A percentile compares a stretch with the other conserved stretches of the same genome.
phyloP scores from a whole-genome alignment of 139 green algal genomes.

The Eudorina sp. region DNA sequence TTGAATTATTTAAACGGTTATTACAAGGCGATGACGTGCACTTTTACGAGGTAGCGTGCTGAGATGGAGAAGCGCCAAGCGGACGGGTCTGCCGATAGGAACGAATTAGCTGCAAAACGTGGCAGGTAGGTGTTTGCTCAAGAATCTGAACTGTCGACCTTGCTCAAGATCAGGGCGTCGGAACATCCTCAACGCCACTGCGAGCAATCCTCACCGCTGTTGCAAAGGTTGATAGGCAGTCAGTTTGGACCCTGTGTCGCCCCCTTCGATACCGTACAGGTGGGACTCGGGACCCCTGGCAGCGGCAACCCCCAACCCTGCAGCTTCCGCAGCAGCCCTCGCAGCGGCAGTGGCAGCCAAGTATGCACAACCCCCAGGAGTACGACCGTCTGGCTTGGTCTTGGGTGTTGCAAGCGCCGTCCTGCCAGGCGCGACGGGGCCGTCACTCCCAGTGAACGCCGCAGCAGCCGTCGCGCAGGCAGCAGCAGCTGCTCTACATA shows the following conservation, averaged over 20 bases:
- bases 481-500: constrained; percentile 12
- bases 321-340: neutral
- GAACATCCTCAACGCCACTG: too few species aligned
- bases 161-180: too few species aligned
- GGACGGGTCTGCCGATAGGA: neutral
- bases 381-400: neutral
- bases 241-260: too few species aligned
- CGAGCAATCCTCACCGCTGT: too few species aligned
- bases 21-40: too few species aligned
- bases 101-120: neutral
- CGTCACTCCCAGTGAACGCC: neutral
- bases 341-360: constrained; percentile 29
- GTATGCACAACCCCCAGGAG: constrained; percentile 5
- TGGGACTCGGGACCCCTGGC: constrained; percentile 2
- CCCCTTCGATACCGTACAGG: neutral
- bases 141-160: too few species aligned
- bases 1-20: too few species aligned
- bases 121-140: neutral
- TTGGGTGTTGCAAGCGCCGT: neutral
- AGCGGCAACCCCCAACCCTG: neutral
- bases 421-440: neutral
- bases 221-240: too few species aligned
- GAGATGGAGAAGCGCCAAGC: constrained; percentile 37
- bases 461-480: constrained; percentile 29
- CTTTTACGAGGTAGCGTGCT: too few species aligned